Evolutionary conservation across 75 land plant species (phyloP), one percentile per base, ranked within the genome.

Genomic region (Pinus albicaulis): DNA sequence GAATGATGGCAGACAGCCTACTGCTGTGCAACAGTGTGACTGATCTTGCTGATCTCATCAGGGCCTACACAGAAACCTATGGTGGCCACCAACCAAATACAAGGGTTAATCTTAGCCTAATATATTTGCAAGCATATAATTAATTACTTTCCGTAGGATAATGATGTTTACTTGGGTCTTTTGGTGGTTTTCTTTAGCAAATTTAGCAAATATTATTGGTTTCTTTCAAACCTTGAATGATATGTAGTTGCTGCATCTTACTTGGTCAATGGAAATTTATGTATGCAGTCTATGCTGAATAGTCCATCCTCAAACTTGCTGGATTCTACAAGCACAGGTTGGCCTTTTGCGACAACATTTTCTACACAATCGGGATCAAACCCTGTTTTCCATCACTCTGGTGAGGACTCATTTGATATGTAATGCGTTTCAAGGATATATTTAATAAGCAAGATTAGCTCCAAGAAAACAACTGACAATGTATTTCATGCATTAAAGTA

Each of bases 201-300:
- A 19, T 19, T 20, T n/a, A 38, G 22, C 11, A n/a, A 19, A 19
- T 20, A 10, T 41, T 41, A 12, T 19, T 41, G 19, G 34, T 31
- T 64, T 20, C 34, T 12, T 41, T 68, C 53, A 22, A 38, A 20
- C 1, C 41, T n/a, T 41, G 24, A 68, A 41, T 68, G 71, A 11
- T 41, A 19, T 64, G n/a, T 68, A n/a, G 24, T n/a, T 41, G 71
- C 23, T 68, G 23, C 10, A 38, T 68, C 71, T 68, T 68, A 68
- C 71, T n/a, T 2, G 23, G 44, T 16, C 13, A 41, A 68, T 41
- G n/a, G 71, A 68, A 68, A 68, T 41, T 5, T 41, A 10, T 38
- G 44, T 53, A 16, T 83, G 82, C 86, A 86, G 88, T 82, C 87
- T 61, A 72, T 78, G 82, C 86, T 84, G 22, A 86, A 86, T 72